phyloP scores from a whole-genome alignment of 305 asterid species.

The Fraxinus albicans region DNA sequence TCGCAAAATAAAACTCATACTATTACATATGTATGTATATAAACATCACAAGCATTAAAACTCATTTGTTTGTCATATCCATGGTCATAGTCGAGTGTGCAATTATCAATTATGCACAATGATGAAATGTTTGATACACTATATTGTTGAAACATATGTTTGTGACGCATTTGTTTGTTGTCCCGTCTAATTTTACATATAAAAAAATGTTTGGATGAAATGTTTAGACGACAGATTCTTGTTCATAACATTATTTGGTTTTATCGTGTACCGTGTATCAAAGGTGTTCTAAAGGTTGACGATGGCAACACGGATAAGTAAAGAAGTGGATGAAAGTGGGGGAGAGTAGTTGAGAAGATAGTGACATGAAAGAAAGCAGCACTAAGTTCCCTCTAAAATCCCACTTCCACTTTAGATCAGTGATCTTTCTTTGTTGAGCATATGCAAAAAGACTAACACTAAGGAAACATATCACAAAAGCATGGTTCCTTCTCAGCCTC shows the following conservation, averaged over 20 bases:
- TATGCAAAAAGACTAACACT: neutral
- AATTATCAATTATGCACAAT: neutral
- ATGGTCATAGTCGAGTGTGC: neutral
- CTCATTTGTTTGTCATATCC: neutral
- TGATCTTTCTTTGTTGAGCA: neutral
- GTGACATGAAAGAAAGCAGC: constrained; percentile 27
- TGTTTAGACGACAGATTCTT: neutral
- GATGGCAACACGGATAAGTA: neutral
- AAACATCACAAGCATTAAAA: neutral
- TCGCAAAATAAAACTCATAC: neutral
- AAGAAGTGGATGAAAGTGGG: neutral
- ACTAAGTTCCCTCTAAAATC: constrained; percentile 23
- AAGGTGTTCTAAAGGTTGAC: neutral
- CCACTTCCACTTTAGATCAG: constrained; percentile 4
- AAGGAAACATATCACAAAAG: constrained; percentile 29
- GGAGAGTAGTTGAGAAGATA: constrained; percentile 24
- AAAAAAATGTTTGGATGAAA: neutral
- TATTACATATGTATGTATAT: neutral
- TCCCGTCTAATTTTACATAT: neutral
- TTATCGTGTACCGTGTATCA: neutral
- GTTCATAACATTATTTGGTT: neutral
- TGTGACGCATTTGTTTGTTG: neutral
- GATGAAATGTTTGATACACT: neutral
- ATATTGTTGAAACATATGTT: neutral
- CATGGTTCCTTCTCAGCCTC: constrained; percentile 36